Percentiles rank a stretch among this genome's conserved stretches.
Conservation (phyloP, 305 asterid species). For the Fraxinus velutina region DNA sequence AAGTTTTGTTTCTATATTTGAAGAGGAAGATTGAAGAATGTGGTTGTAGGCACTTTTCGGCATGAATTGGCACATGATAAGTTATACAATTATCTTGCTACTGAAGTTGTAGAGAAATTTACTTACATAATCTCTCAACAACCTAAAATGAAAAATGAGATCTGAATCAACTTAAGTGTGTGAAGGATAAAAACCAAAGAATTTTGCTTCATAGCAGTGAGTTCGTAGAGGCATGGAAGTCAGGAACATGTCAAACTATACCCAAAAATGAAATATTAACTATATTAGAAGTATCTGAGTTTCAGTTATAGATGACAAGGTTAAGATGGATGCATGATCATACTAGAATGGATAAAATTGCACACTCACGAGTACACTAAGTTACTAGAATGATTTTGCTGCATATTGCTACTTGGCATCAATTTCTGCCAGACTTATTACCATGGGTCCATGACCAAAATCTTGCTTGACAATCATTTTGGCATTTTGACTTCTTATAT, state of each 20-base stretch:
- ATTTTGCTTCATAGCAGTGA: not conserved
- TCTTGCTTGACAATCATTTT: not conserved
- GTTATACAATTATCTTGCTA: not conserved
- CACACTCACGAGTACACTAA: not conserved
- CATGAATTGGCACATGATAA: not conserved
- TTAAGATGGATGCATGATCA: not conserved
- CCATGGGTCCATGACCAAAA: not conserved
- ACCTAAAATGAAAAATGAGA: not conserved
- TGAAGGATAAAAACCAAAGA: not conserved
- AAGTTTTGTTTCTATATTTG: conserved; percentile 2
- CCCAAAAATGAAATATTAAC: not conserved
- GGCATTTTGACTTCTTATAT: conserved; percentile 21
- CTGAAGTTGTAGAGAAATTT: not conserved
- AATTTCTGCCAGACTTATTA: not conserved
- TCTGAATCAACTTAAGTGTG: not conserved
- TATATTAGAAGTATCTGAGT: not conserved
- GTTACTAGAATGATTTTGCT: not conserved
- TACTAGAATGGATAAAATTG: not conserved
- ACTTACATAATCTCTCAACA: not conserved
- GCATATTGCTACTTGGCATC: not conserved
- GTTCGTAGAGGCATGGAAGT: not conserved
- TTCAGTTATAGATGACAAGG: not conserved
- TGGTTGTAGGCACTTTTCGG: not conserved
- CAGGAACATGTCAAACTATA: not conserved
- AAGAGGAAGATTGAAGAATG: not conserved